Evolutionary conservation across 192 early-diverging fungal species (phyloP), one percentile per base, ranked within the genome.

Genomic region (Gorgonomyces haynaldii): DNA sequence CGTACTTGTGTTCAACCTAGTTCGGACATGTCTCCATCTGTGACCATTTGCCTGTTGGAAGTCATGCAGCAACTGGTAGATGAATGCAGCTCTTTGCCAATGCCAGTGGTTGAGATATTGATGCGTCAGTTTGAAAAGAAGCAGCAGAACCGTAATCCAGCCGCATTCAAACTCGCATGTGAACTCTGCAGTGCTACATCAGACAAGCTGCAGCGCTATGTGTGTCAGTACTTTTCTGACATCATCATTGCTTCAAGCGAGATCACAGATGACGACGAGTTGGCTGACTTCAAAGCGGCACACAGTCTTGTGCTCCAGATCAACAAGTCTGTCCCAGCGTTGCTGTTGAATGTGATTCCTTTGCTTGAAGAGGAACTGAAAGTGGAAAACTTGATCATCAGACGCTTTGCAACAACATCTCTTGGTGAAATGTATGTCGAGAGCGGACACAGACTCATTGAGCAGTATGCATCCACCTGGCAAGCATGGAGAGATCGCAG

Each of bases 341-440:
- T 94, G 20, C 61, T 98, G 35, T 63, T 89, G 26, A 91, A 84
- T 38, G 91, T 98, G 0, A 80, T 98, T 25, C 95, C 95, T 17
- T 83, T 86, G 56, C 69, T 98, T 16, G 90, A 96, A 49, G 90
- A 93, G 37, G 92, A 98, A 61, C 56, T 93, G 47, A 74, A 76
- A 53, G 79, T 84, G 5, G 85, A 92, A 20, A 75, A 91, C 43
- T 65, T 78, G 3, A 71, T 82, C 16, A 70, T 96, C 23, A 78
- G 95, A 5, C 54, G 72, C 10, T 41, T 90, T 6, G 86, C 87
- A 0, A 88, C 83, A 0, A 68, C 82, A 20, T 78, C 81, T 0
- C 53, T 96, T 8, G 91, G 91, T 0, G 76, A 85, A 40, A 90
- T 98, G 88, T 86, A 95, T 74, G 69, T 80, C 1, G 82, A 89